phyloP scores from a whole-genome alignment of 495 filamentous ascomycete species.

The Aspergillus conjunctus region DNA sequence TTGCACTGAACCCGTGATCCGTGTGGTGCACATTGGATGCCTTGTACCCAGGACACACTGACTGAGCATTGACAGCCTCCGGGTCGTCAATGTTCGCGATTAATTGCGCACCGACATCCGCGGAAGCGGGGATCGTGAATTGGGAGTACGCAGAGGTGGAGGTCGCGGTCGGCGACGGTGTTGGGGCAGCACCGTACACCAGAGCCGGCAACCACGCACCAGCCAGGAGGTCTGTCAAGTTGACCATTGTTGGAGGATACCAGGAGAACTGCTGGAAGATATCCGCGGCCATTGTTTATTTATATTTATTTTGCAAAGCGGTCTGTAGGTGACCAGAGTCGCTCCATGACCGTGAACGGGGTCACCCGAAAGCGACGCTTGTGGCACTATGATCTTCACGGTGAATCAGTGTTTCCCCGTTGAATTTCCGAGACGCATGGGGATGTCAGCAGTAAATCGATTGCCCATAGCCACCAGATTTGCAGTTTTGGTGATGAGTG shows the following conservation, averaged over 20 bases:
- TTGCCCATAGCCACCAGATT: neutral
- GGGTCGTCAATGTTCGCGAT: slow-evolving; percentile 73
- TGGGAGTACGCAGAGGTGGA: slow-evolving; percentile 29
- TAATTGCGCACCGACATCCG: slow-evolving; percentile 57
- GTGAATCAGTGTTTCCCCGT: slow-evolving; percentile 13
- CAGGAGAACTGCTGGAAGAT: neutral
- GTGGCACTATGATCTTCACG: slow-evolving; percentile 11
- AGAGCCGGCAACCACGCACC: slow-evolving; percentile 33
- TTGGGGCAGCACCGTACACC: slow-evolving; percentile 31
- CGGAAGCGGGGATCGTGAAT: slow-evolving; percentile 61
- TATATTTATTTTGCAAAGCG: slow-evolving; percentile 5
- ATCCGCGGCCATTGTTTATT: neutral
- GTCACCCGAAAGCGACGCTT: slow-evolving; percentile 12
- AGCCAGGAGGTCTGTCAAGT: slow-evolving; percentile 30
- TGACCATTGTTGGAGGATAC: slow-evolving; percentile 31
- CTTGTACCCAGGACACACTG: slow-evolving; percentile 65
- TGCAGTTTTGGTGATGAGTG: neutral
- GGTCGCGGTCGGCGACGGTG: slow-evolving; percentile 18
- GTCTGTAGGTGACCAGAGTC: slow-evolving; percentile 1
- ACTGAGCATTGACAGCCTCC: slow-evolving; percentile 69
- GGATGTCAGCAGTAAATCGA: neutral
- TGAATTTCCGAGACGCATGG: slow-evolving; percentile 16
- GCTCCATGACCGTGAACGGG: neutral
- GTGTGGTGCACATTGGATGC: slow-evolving; percentile 52
- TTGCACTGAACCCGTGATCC: slow-evolving; percentile 54